These are phyloP conservation scores for Auricularia heimuer DNA, from an alignment of 768 basidiomycete species.

Conservation along the genomic window DNA sequence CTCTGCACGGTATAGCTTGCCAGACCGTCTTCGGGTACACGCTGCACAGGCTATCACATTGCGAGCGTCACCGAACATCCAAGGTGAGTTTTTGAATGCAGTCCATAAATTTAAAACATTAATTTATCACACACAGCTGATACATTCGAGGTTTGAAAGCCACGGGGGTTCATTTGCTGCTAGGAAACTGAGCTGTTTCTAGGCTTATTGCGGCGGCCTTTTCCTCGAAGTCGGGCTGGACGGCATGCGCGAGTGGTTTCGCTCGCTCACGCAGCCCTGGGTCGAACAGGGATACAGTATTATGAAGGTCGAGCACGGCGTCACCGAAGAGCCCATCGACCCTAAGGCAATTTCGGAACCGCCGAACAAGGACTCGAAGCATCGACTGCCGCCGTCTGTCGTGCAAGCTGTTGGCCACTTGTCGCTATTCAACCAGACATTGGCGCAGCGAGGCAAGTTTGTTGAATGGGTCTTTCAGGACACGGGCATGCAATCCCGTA, in stretches of 20 bases:
- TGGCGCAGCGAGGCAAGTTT: constrained; percentile 45
- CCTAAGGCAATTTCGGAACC: not conserved
- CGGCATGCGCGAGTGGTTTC: constrained; percentile 49
- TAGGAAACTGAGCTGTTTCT: not conserved
- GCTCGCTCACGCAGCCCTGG: constrained; percentile 54
- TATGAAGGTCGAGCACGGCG: constrained; percentile 58
- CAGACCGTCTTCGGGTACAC: constrained; percentile 52
- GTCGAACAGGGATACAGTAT: constrained; percentile 47
- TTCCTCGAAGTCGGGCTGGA: constrained; percentile 60
- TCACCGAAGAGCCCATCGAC: constrained; percentile 15
- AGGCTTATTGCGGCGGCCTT: constrained; percentile 77
- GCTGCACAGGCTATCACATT: constrained; percentile 65
- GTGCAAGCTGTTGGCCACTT: constrained; percentile 44
- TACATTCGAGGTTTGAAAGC: constrained; percentile 56
- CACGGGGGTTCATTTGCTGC: not conserved
- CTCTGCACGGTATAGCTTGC: constrained; percentile 55
- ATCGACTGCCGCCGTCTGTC: constrained; percentile 20
- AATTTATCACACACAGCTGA: constrained; percentile 41
- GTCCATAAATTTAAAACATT: not conserved
- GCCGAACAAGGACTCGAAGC: constrained; percentile 9
- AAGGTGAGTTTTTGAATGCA: constrained; percentile 37
- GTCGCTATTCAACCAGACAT: constrained; percentile 68
- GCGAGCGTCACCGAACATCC: constrained; percentile 56
- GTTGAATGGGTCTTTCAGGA: constrained; percentile 69
- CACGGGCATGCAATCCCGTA: constrained; percentile 37